Conservation (phyloP, 2,329 filamentous ascomycete genomes). For the Scedosporium boydii region DNA sequence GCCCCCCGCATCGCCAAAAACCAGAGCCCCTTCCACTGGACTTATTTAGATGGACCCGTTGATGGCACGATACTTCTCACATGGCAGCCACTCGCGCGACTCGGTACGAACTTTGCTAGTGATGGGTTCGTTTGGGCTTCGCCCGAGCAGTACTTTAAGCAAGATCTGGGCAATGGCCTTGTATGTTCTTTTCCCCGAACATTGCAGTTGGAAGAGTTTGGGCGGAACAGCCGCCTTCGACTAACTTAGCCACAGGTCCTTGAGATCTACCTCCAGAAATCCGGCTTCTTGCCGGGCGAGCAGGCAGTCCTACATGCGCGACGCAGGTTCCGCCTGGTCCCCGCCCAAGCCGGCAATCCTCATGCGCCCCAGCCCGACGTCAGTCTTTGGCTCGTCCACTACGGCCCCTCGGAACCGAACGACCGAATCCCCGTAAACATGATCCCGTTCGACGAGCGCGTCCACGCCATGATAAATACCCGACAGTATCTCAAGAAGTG, state of each 20-base stretch:
- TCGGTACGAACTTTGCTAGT: slow-evolving; percentile 68
- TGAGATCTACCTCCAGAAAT: slow-evolving; percentile 78
- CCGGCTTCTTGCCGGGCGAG: slow-evolving; percentile 72
- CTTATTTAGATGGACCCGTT: slow-evolving; percentile 71
- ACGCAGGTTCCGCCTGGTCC: slow-evolving; percentile 75
- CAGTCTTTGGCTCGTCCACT: slow-evolving; percentile 85
- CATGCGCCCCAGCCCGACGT: slow-evolving; percentile 66
- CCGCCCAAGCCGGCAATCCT: slow-evolving; percentile 59
- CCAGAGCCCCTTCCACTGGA: slow-evolving; percentile 83
- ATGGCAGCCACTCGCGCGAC: slow-evolving; percentile 72
- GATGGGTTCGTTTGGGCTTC: slow-evolving; percentile 91
- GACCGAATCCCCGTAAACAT: slow-evolving; percentile 62
- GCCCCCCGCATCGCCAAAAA: slow-evolving; percentile 82
- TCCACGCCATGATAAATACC: slow-evolving; percentile 51
- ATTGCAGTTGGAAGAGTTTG: neutral
- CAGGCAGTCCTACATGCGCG: slow-evolving; percentile 66
- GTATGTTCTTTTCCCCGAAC: slow-evolving; percentile 27
- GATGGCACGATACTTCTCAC: slow-evolving; percentile 77
- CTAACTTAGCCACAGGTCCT: slow-evolving; percentile 50
- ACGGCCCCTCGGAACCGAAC: slow-evolving; percentile 64
- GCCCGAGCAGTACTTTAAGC: slow-evolving; percentile 65
- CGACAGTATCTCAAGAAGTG: slow-evolving; percentile 59
- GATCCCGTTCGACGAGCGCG: slow-evolving; percentile 54
- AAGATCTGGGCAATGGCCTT: slow-evolving; percentile 56
- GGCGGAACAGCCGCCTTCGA: neutral